Base-by-base conservation (phyloP, 2,329 filamentous ascomycete genomes). In the Fusarium xyrophilum region DNA sequence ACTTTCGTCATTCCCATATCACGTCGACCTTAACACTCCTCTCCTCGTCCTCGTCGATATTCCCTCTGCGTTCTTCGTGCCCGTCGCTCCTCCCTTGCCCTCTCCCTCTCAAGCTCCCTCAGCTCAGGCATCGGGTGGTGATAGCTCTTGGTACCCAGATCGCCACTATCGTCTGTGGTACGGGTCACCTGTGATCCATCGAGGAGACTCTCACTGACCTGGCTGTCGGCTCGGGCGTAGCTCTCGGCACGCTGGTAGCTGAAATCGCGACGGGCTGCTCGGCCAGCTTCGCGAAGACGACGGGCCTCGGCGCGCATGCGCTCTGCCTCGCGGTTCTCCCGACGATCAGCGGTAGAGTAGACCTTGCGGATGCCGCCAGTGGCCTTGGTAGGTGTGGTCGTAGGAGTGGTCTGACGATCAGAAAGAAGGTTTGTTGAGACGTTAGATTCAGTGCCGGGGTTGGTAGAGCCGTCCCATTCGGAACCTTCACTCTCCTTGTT, bases 401-500 rank as follows among this genome's bases (percentile, higher is more conserved):
- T 87, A 3, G 86, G 86, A 67, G 84, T 87, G 74, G 79, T 79
- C 79, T 89, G 83, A 73, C 84, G 82, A 78, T 89, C 82, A 58
- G 80, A 81, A 56, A 90, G 84, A 39, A 91, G 83, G 68, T 91
- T 86, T 65, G 88, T 83, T 71, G 84, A 86, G 38, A 88, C 87
- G n/a, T 83, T 86, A 35, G 88, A 89, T 75, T 86, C 86, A 69
- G 90, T 88, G 42, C 71, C 71, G 50, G 90, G 90, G 78, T 87
- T 88, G 21, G 85, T 88, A 15, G 84, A 87, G 44, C 92, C 92
- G 76, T 96, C 92, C 85, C 93, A 97, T 69, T 88, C 83, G 63
- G 89, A 91, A 64, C 90, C 91, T 71, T 97, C 95, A 43, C 89
- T 85, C 70, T 91, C 85, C 73, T 90, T 89, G 80, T 98, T 98